Conservation (phyloP, 2,329 filamentous ascomycete species). For the Talaromyces piceae region DNA sequence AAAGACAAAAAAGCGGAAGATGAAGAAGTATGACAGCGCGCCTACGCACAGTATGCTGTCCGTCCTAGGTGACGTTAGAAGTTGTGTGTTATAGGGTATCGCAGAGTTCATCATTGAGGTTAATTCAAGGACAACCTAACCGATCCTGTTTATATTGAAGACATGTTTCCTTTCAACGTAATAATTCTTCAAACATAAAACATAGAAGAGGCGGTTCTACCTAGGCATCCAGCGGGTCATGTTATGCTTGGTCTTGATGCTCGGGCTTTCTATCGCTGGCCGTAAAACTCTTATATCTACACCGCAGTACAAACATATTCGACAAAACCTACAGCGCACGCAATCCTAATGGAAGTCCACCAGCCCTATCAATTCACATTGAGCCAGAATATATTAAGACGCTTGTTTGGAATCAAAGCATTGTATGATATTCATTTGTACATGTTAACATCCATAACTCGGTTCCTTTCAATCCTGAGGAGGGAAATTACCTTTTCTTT, state of each 20-base stretch:
- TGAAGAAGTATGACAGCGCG: slow-evolving; percentile 15
- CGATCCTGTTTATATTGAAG: slow-evolving; percentile 17
- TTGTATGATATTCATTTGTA: slow-evolving; percentile 13
- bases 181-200: slow-evolving; percentile 16
- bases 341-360: slow-evolving; percentile 15
- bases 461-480: not conserved
- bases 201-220: slow-evolving; percentile 17
- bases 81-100: not conserved
- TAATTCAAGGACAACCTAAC: slow-evolving; percentile 11
- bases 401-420: slow-evolving; percentile 17
- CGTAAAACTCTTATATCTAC: slow-evolving; percentile 14
- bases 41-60: slow-evolving; percentile 13
- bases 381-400: slow-evolving; percentile 17
- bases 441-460: not conserved
- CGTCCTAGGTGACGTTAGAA: not conserved
- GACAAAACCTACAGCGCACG: slow-evolving; percentile 15
- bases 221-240: slow-evolving; percentile 17
- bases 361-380: slow-evolving; percentile 15
- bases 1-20: slow-evolving; percentile 10
- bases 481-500: slow-evolving; percentile 16
- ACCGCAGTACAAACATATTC: slow-evolving; percentile 17
- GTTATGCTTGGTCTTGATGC: slow-evolving; percentile 13
- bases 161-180: slow-evolving; percentile 18
- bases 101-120: not conserved
- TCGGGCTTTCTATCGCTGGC: slow-evolving; percentile 18